Evolutionary conservation across 2,329 filamentous ascomycete species (phyloP).

Genomic region (Neonectria ditissima): DNA sequence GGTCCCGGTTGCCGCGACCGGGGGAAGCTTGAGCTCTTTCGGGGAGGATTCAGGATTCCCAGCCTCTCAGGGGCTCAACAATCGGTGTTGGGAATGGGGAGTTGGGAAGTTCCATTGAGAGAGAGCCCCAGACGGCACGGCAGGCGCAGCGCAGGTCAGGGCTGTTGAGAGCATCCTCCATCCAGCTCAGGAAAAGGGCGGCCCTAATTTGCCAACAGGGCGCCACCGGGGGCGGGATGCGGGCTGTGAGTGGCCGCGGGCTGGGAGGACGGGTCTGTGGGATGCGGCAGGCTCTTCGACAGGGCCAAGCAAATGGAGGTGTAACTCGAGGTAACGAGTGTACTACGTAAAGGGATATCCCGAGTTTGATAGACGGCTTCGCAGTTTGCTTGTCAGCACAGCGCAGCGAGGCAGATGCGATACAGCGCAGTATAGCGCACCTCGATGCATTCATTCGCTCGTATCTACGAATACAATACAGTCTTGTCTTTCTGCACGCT

Average conservation of each 20-base stretch:
- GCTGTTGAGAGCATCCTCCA: slow-evolving; percentile 15
- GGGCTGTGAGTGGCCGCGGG: slow-evolving; percentile 4
- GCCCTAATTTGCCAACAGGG: slow-evolving; percentile 22
- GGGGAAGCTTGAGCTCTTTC: background rate
- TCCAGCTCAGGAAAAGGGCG: slow-evolving; percentile 10
- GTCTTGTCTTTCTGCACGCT: too few relatives aligned
- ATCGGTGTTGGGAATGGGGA: slow-evolving; percentile 1
- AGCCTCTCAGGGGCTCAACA: slow-evolving; percentile 2
- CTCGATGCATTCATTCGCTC: too few relatives aligned
- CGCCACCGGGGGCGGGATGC: slow-evolving; percentile 20
- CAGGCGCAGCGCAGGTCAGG: slow-evolving; percentile 2
- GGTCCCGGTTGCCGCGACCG: background rate
- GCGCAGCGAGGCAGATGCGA: background rate
- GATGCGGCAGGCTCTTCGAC: slow-evolving; percentile 5
- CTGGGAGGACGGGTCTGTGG: background rate
- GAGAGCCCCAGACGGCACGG: background rate
- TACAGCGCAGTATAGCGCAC: background rate
- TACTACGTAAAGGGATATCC: background rate
- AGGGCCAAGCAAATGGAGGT: background rate
- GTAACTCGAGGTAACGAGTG: background rate
- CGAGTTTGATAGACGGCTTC: background rate
- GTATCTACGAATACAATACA: background rate
- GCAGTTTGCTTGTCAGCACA: background rate
- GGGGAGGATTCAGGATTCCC: background rate
- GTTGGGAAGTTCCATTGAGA: slow-evolving; percentile 1